Percentiles rank a stretch among this genome's conserved stretches.
Conservation (phyloP, 2,329 filamentous ascomycete genomes). For the Ophiostoma ips region DNA sequence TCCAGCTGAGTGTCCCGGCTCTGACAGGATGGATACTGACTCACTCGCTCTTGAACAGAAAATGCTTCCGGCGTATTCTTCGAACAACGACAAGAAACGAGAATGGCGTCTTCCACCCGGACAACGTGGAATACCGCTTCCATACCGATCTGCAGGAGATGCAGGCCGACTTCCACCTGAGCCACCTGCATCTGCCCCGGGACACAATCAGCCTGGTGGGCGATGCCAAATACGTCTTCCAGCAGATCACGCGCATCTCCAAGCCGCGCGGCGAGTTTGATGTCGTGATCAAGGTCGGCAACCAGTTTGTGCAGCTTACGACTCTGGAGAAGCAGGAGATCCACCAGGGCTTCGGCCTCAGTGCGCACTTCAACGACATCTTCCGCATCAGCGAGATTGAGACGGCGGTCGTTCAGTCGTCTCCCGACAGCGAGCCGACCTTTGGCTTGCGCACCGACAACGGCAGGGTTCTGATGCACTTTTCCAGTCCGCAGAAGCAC, state of each 20-base stretch:
- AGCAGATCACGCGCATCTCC: conserved; percentile 50
- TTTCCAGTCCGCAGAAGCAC: conserved; percentile 49
- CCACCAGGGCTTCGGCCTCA: conserved; percentile 45
- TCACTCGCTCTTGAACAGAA: no score
- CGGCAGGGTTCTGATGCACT: conserved; percentile 59
- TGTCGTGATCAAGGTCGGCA: conserved; percentile 53
- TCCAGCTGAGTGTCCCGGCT: no score
- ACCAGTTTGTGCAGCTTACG: conserved; percentile 55
- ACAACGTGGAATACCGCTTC: conserved; percentile 51
- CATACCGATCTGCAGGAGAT: conserved; percentile 52
- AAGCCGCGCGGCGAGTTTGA: conserved; percentile 59
- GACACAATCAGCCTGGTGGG: conserved; percentile 56
- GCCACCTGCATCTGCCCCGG: conserved; percentile 51
- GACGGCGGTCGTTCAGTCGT: conserved; percentile 49
- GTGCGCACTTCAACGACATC: conserved; percentile 54
- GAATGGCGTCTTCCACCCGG: conserved; percentile 45
- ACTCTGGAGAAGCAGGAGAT: conserved; percentile 57
- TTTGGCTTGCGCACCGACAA: conserved; percentile 56
- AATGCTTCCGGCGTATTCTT: conserved; percentile 51
- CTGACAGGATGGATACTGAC: no score
- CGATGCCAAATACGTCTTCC: conserved; percentile 51
- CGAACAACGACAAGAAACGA: conserved; percentile 49
- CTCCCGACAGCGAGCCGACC: conserved; percentile 51
- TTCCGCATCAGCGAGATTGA: conserved; percentile 55
- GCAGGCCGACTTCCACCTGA: conserved; percentile 52